Conservation (phyloP, 164 flowering plant species). For the Echeveria elegans region DNA sequence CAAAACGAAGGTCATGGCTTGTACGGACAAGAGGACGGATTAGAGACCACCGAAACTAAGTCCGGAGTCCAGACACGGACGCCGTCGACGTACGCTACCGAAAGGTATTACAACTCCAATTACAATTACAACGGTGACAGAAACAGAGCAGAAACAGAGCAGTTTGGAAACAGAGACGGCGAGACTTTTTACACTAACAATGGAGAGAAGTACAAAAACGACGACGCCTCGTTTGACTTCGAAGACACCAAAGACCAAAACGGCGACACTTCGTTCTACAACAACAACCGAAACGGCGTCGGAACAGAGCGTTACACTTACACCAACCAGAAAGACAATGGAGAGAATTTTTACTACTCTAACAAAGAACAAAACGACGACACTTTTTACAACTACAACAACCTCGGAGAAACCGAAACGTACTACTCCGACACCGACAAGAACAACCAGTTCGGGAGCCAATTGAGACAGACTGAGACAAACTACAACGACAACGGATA, state of each 20-base stretch:
- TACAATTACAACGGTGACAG: neutral
- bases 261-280: neutral
- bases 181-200: neutral
- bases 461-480: neutral
- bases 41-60: neutral
- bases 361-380: neutral
- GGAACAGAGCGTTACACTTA: neutral
- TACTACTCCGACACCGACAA: neutral
- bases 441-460: neutral
- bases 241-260: neutral
- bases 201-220: neutral
- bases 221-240: neutral
- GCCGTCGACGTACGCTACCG: neutral
- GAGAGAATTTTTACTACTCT: too few species aligned
- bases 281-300: constrained; percentile 6
- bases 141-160: neutral
- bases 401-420: constrained; percentile 2
- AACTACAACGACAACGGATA: neutral
- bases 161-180: neutral
- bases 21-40: neutral
- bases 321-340: neutral
- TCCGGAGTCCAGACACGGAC: neutral
- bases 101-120: neutral
- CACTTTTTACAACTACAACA: neutral
- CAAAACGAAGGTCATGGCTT: constrained; percentile 8